Conservation (phyloP, 805 yeast species). For the Saturnispora zaruensis region DNA sequence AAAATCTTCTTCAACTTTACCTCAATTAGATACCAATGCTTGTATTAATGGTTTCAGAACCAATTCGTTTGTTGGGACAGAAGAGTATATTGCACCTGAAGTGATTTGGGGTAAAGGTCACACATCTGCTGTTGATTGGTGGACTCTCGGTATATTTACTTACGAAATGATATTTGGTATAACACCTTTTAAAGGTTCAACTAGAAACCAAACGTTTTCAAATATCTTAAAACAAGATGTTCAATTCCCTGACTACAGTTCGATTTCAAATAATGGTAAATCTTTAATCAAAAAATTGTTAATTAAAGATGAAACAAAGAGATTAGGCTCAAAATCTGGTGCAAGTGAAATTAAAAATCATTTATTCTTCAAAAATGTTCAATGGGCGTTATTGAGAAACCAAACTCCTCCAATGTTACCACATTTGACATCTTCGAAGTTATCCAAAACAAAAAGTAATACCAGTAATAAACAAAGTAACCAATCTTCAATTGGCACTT, state of each 20-base stretch:
- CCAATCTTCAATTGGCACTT: conserved; percentile 36
- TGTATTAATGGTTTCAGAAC: conserved; percentile 96
- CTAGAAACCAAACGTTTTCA: conserved; percentile 81
- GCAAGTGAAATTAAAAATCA: conserved; percentile 93
- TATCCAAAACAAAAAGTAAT: conserved; percentile 12
- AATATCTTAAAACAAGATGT: conserved; percentile 81
- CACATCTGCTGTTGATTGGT: conserved; percentile 98
- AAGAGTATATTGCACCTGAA: conserved; percentile 97
- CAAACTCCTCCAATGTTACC: conserved; percentile 97
- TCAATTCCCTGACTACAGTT: conserved; percentile 53
- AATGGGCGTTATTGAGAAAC: conserved; percentile 92
- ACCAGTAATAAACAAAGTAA: conserved; percentile 14
- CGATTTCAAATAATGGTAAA: conserved; percentile 66
- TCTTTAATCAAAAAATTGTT: conserved; percentile 71
- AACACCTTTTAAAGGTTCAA: conserved; percentile 92
- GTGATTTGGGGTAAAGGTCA: conserved; percentile 96
- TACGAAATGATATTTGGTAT: conserved; percentile 95
- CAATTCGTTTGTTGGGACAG: conserved; percentile 97
- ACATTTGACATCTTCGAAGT: conserved; percentile 35
- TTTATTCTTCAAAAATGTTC: conserved; percentile 80
- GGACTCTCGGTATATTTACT: conserved; percentile 92
- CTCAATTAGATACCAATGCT: conserved; percentile 83
- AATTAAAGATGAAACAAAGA: conserved; percentile 78
- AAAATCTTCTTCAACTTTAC: conserved; percentile 28
- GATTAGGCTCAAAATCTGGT: conserved; percentile 88